A percentile compares a stretch with the other conserved stretches of the same genome.
phyloP scores from a whole-genome alignment of 495 filamentous ascomycete genomes.

The Aspergillus ellipticus region DNA sequence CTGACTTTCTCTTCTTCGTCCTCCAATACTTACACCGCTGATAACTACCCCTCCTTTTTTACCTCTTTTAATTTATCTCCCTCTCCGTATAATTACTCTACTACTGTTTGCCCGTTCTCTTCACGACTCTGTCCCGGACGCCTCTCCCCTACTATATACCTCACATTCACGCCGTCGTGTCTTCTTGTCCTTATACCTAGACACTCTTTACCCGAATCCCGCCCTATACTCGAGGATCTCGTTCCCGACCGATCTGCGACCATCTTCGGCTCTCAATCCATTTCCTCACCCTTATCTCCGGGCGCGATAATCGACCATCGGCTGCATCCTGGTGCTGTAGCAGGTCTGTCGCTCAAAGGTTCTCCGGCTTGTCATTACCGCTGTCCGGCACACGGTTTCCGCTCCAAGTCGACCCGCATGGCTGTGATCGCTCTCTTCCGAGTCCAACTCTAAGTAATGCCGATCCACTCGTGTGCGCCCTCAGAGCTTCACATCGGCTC shows the following conservation, averaged over 20 bases:
- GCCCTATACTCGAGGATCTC: conserved; percentile 7
- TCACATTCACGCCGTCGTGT: conserved; percentile 1
- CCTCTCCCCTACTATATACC: conserved; percentile 9
- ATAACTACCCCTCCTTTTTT: conserved; percentile 19
- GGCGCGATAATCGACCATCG: conserved; percentile 6
- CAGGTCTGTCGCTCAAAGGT: conserved; percentile 26
- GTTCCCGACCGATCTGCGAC: conserved; percentile 11
- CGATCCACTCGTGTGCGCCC: conserved; percentile 28
- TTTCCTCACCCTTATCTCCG: neutral
- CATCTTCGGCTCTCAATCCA: conserved; percentile 4
- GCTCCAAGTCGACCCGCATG: conserved; percentile 13
- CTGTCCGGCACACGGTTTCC: conserved; percentile 35
- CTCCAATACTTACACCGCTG: conserved; percentile 10
- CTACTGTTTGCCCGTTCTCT: conserved; percentile 1
- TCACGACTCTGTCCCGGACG: neutral
- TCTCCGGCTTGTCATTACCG: conserved; percentile 16
- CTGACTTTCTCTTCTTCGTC: conserved; percentile 7
- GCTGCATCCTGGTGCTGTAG: conserved; percentile 37
- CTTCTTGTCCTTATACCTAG: conserved; percentile 12
- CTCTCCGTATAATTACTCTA: neutral
- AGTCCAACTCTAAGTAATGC: conserved; percentile 35
- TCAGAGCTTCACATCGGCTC: conserved; percentile 30
- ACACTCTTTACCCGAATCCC: conserved; percentile 11
- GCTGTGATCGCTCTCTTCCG: conserved; percentile 13
- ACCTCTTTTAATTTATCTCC: conserved; percentile 10